Evolutionary conservation across 805 yeast species (phyloP), one percentile per base, ranked within the genome.

Genomic region (Naumovozyma dairenensis): DNA sequence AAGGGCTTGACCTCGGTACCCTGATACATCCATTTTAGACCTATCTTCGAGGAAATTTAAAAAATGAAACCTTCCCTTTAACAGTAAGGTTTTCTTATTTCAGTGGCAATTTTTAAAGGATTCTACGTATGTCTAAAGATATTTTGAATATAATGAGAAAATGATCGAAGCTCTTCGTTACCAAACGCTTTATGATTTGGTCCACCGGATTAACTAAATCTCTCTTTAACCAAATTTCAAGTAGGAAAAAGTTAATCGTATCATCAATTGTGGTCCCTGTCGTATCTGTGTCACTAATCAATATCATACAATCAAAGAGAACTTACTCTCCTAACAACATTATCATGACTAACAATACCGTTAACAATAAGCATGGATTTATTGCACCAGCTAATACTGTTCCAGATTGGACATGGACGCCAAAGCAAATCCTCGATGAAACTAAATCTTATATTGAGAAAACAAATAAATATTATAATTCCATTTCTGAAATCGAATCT

Each of bases 401-500:
- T 17, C 78, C 82, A 10, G 36, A 45, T 16, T 82, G 93, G 94
- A 57, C 63, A 15, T 70, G 66, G 43, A 65, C 82, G 5, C 69
- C 83, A 1, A 70, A 63, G 12, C 59, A 66, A 13, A 63, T 80
- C 32, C 25, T 59, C 6, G 33, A 47, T 2, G 53, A 59, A 24
- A 69, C 80, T 2, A 60, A 69, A 12, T 53, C 57, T 13, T 51
- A 72, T 36, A 65, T 77, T 33, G 51, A 55, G 2, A 59, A 61
- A 20, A 65, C 71, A 15, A 64, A 55, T 29, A 55, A 47, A 2
- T 49, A 75, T 29, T 71, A 74, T 45, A 80, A 83, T 47, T 34
- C 49, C 18, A 61, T 81, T 38, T 83, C 76, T 7, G 45, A 62
- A 1, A 46, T 64, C 12, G 64, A 63, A 7, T 46, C 54, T 12